Percentiles rank a stretch among this genome's conserved stretches.
These are phyloP conservation scores for Ceratobasidium sp. DNA, from an alignment of 1,284 basidiomycete species.

Conservation along the genomic window DNA sequence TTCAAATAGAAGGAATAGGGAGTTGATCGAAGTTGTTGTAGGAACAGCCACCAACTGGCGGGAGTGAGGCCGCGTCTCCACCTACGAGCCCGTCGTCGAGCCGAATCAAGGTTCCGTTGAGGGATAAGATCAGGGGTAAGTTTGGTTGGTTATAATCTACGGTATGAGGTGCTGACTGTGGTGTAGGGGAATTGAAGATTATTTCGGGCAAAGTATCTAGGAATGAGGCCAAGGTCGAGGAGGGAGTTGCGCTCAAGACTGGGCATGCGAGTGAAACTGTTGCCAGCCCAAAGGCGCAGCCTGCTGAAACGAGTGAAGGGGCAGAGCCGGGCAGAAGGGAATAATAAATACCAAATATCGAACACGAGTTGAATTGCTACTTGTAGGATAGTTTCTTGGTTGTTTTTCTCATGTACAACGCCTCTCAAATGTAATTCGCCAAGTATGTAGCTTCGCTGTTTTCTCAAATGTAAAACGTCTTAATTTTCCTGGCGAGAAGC, in stretches of 20 bases:
- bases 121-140: constrained; percentile 37
- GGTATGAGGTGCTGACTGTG: background rate
- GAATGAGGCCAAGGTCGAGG: constrained; percentile 42
- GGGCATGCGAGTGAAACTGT: constrained; percentile 14
- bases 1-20: background rate
- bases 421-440: too few species aligned
- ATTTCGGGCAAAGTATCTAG: constrained; percentile 42
- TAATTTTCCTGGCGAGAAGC: too few species aligned
- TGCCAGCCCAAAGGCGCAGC: background rate
- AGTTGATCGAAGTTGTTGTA: background rate
- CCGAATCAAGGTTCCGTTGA: constrained; percentile 27
- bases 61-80: constrained; percentile 12
- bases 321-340: too few species aligned
- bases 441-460: too few species aligned
- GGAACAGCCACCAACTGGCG: background rate
- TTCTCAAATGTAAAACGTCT: too few species aligned
- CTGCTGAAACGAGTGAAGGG: too few species aligned
- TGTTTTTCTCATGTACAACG: too few species aligned
- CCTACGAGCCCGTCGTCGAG: constrained; percentile 23
- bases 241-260: constrained; percentile 43
- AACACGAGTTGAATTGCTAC: too few species aligned
- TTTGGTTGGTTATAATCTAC: too few species aligned
- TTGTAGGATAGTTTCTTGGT: too few species aligned
- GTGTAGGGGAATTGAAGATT: constrained; percentile 42
- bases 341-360: too few species aligned